These are phyloP conservation scores for Termitomyces sp. DNA, from an alignment of 768 basidiomycete genomes.

Conservation along the genomic window DNA sequence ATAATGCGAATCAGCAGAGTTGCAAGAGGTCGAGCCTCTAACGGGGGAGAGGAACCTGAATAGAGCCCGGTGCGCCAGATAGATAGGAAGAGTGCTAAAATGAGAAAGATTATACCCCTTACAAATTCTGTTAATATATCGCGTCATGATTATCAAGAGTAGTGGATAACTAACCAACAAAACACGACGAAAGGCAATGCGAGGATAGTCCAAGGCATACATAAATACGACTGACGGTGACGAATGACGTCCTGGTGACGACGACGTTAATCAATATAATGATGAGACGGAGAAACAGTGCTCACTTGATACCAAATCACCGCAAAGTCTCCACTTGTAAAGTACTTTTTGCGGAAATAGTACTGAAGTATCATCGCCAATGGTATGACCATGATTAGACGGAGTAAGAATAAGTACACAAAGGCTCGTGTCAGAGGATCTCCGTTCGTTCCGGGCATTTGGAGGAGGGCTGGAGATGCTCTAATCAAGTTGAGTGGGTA, in stretches of 20 bases:
- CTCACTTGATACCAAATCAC: neutral
- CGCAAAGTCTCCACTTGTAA: neutral
- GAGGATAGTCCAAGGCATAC: neutral
- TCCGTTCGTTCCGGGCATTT: neutral
- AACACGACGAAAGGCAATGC: neutral
- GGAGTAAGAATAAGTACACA: neutral
- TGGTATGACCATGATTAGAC: neutral
- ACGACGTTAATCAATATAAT: neutral
- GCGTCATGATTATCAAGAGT: neutral
- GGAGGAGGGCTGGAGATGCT: neutral
- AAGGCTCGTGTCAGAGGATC: neutral
- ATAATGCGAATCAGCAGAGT: too few species aligned
- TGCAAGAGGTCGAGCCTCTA: too few species aligned
- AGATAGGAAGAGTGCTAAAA: too few species aligned
- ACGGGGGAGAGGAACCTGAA: too few species aligned
- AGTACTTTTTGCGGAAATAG: neutral
- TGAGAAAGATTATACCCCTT: too few species aligned
- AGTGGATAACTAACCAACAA: neutral
- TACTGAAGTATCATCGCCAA: neutral
- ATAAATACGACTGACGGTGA: neutral
- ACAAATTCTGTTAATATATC: too few species aligned
- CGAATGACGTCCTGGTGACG: neutral
- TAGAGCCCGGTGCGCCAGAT: too few species aligned
- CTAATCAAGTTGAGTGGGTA: too few species aligned
- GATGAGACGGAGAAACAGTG: neutral